Evolutionary conservation across 129 eudicot genomes (phyloP).

Genomic region (Pittosporum tobira): DNA sequence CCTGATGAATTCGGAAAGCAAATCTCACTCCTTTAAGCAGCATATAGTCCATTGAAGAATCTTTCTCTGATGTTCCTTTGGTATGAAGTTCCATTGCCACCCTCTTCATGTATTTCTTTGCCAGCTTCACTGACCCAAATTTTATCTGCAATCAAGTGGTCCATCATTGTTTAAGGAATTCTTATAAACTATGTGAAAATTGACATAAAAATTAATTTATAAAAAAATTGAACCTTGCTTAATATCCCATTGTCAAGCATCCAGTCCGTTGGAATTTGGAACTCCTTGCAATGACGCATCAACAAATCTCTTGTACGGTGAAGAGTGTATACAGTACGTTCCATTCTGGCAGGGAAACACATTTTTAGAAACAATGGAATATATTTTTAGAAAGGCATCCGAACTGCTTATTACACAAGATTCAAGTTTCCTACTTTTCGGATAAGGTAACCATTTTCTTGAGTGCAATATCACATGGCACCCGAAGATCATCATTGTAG

Average conservation of each 20-base stretch:
- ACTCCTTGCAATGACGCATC: slow-evolving; percentile 78
- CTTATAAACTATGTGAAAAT: no score
- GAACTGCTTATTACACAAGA: neutral
- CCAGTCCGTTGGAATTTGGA: slow-evolving; percentile 83
- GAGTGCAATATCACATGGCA: slow-evolving; percentile 74
- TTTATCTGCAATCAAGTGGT: slow-evolving; percentile 43
- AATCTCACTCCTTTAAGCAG: slow-evolving; percentile 93
- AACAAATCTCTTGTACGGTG: slow-evolving; percentile 62
- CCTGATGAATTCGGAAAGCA: slow-evolving; percentile 96
- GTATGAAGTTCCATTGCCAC: slow-evolving; percentile 81
- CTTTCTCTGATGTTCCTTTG: slow-evolving; percentile 65
- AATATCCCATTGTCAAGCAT: slow-evolving; percentile 84
- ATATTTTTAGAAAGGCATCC: neutral
- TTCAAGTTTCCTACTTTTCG: slow-evolving; percentile 55
- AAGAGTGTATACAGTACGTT: slow-evolving; percentile 62
- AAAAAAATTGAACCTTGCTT: slow-evolving; percentile 52
- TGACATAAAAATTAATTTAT: neutral
- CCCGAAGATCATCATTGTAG: slow-evolving; percentile 54
- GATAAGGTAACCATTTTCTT: slow-evolving; percentile 75
- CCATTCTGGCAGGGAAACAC: slow-evolving; percentile 48
- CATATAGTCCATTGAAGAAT: slow-evolving; percentile 84
- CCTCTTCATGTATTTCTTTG: slow-evolving; percentile 78
- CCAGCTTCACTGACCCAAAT: slow-evolving; percentile 76
- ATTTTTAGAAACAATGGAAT: neutral
- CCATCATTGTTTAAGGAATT: neutral